These are phyloP conservation scores for Myriosclerotinia duriaeana DNA, from an alignment of 2,329 filamentous ascomycete species.

Conservation along the genomic window DNA sequence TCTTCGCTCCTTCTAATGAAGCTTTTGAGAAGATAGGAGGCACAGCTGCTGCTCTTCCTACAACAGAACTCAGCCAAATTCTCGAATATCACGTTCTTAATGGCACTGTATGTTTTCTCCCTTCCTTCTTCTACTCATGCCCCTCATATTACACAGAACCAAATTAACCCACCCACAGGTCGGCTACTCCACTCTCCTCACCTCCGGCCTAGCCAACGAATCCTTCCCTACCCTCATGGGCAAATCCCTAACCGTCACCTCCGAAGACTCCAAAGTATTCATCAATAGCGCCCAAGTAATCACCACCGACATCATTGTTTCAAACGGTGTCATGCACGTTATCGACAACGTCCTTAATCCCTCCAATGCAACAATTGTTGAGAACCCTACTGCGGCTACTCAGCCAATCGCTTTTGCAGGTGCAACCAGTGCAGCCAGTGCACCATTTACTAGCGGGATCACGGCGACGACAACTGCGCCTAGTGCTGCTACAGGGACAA, in stretches of 20 bases:
- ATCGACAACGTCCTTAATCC: conserved; percentile 50
- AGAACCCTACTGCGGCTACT: conserved; percentile 43
- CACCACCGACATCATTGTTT: conserved; percentile 41
- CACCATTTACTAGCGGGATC: conserved; percentile 46
- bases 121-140: background rate
- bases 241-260: conserved; percentile 40
- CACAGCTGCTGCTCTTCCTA: conserved; percentile 39
- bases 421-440: conserved; percentile 30
- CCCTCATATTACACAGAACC: background rate
- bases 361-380: conserved; percentile 41
- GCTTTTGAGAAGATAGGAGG: conserved; percentile 43
- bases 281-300: conserved; percentile 45
- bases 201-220: conserved; percentile 34
- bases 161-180: conserved; percentile 37
- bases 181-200: conserved; percentile 40
- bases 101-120: conserved; percentile 1
- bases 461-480: conserved; percentile 45
- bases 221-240: conserved; percentile 37
- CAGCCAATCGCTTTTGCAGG: conserved; percentile 42
- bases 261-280: conserved; percentile 41
- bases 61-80: conserved; percentile 37
- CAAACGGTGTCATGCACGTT: conserved; percentile 42
- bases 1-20: conserved; percentile 42
- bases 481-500: conserved; percentile 32
- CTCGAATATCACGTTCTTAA: conserved; percentile 38